Evolutionary conservation across 2,329 filamentous ascomycete genomes (phyloP).

Genomic region (Sclerotinia nivalis): DNA sequence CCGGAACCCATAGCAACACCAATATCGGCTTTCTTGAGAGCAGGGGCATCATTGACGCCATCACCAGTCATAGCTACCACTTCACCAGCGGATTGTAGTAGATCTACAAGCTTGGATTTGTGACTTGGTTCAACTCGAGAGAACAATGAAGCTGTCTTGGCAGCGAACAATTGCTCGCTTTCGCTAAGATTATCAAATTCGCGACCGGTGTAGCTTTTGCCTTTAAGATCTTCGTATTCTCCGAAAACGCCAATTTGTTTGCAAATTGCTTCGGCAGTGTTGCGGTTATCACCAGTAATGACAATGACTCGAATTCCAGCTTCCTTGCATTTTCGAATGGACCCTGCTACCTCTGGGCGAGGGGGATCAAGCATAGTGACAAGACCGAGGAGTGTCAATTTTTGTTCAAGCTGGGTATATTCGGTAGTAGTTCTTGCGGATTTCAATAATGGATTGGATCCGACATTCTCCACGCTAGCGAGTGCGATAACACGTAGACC

Average conservation of each 20-base stretch:
- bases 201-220: conserved; percentile 93
- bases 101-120: conserved; percentile 96
- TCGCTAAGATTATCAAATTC: conserved; percentile 87
- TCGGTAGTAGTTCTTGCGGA: conserved; percentile 80
- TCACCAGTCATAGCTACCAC: conserved; percentile 99
- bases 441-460: conserved; percentile 66
- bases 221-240: conserved; percentile 74
- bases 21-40: conserved; percentile 97
- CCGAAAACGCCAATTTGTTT: conserved; percentile 95
- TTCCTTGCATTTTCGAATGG: conserved; percentile 85
- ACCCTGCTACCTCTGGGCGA: conserved; percentile 82
- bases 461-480: conserved; percentile 77
- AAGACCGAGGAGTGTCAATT: conserved; percentile 90
- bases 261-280: conserved; percentile 97
- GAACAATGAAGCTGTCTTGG: conserved; percentile 84
- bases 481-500: conserved; percentile 94
- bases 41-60: conserved; percentile 96
- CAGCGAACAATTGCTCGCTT: conserved; percentile 77
- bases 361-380: conserved; percentile 97
- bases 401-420: conserved; percentile 85
- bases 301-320: conserved; percentile 97
- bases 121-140: conserved; percentile 93
- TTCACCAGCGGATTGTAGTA: conserved; percentile 88
- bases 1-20: conserved; percentile 98
- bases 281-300: conserved; percentile 97